Conservation (phyloP, 768 basidiomycete genomes). For the Pholiota microspora region DNA sequence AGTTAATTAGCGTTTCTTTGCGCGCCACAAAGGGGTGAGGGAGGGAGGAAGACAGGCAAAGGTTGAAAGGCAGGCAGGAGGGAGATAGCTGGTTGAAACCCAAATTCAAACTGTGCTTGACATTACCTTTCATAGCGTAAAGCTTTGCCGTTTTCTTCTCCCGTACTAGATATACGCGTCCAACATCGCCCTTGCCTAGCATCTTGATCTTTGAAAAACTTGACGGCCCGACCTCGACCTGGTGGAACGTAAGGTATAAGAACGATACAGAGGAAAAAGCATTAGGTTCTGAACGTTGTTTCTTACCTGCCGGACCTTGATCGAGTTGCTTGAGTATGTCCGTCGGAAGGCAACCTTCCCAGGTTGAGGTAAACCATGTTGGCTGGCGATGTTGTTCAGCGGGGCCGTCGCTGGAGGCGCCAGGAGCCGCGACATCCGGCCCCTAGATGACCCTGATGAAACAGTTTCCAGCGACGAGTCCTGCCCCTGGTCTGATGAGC, state of each 20-base stretch:
- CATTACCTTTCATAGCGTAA: conserved; percentile 98
- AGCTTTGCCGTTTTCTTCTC: conserved; percentile 97
- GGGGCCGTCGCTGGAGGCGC: conserved; percentile 36
- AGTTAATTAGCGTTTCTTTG: conserved; percentile 31
- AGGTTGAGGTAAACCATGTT: conserved; percentile 36
- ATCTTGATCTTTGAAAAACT: conserved; percentile 97
- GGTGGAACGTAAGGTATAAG: conserved; percentile 15
- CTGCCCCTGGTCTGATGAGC: conserved; percentile 55
- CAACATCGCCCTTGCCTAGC: conserved; percentile 98
- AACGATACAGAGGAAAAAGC: conserved; percentile 3
- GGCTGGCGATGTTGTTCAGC: conserved; percentile 36
- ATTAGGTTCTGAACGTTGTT: background rate
- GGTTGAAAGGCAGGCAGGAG: conserved; percentile 3
- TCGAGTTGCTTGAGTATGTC: conserved; percentile 97
- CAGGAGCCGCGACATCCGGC: conserved; percentile 37
- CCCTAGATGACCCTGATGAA: conserved; percentile 73
- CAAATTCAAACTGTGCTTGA: conserved; percentile 21
- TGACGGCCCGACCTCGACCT: conserved; percentile 93
- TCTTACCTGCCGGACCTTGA: conserved; percentile 83
- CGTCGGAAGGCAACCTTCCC: conserved; percentile 78
- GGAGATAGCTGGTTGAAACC: conserved; percentile 19
- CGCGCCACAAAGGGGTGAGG: conserved; percentile 29
- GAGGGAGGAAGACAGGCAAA: conserved; percentile 16
- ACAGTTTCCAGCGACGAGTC: conserved; percentile 79
- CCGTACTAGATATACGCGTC: conserved; percentile 95